Percentiles rank a stretch among this genome's conserved stretches.
phyloP scores from a whole-genome alignment of 108 stramenopile species.

The Bacterosira constricta region DNA sequence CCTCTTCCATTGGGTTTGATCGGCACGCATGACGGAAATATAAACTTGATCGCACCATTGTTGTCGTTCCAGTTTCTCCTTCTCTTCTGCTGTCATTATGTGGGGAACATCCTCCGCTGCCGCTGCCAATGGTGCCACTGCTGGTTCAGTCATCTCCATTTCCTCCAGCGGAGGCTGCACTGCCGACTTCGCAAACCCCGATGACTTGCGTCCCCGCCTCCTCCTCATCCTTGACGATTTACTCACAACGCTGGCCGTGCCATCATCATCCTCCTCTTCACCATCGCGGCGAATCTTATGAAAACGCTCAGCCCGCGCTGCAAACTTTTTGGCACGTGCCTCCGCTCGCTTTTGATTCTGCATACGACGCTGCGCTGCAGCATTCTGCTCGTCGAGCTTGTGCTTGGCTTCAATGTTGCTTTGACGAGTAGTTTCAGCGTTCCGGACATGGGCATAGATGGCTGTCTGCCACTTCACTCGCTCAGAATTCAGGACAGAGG shows the following conservation, averaged over 20 bases:
- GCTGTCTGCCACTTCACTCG: slow-evolving; percentile 32
- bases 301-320: slow-evolving; percentile 41
- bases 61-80: background rate
- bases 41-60: slow-evolving; percentile 18
- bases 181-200: background rate
- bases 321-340: slow-evolving; percentile 41
- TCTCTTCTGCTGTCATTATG: background rate
- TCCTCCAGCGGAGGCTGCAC: background rate
- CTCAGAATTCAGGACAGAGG: slow-evolving; percentile 38
- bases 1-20: slow-evolving; percentile 21
- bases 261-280: slow-evolving; percentile 32
- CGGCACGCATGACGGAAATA: background rate
- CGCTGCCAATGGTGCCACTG: background rate
- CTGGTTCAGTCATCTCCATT: background rate
- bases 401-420: slow-evolving; percentile 25
- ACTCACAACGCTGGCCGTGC: slow-evolving; percentile 39
- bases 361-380: slow-evolving; percentile 16
- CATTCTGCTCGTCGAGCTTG: slow-evolving; percentile 32
- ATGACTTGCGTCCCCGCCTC: slow-evolving; percentile 30
- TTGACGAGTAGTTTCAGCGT: slow-evolving; percentile 37
- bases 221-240: slow-evolving; percentile 33
- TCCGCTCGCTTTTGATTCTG: slow-evolving; percentile 43
- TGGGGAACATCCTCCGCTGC: background rate
- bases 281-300: slow-evolving; percentile 40
- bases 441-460: slow-evolving; percentile 33